Conservation (phyloP, 2,329 filamentous ascomycete species). For the Alternaria longipes region DNA sequence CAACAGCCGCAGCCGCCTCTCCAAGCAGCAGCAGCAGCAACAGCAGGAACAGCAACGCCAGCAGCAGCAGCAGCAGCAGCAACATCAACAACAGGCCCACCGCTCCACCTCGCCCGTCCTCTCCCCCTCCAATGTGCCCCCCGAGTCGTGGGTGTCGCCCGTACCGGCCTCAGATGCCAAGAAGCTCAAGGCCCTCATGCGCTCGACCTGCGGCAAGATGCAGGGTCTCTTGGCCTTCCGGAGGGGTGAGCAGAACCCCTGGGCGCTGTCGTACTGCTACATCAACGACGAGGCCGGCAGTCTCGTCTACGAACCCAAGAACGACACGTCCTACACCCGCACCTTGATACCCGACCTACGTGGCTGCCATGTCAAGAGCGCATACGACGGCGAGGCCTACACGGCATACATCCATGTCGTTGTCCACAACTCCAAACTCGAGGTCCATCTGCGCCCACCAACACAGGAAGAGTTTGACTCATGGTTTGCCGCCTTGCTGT, state of each 20-base stretch:
- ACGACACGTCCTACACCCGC: conserved; percentile 68
- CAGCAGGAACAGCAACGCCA: neutral
- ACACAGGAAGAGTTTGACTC: conserved; percentile 74
- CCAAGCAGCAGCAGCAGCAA: conserved; percentile 37
- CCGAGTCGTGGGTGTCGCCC: conserved; percentile 51
- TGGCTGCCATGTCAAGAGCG: conserved; percentile 72
- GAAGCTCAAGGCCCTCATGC: conserved; percentile 79
- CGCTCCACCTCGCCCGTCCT: conserved; percentile 28
- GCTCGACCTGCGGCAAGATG: conserved; percentile 79
- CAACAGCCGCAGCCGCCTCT: conserved; percentile 41
- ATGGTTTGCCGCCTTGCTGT: conserved; percentile 82
- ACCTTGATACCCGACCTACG: conserved; percentile 77
- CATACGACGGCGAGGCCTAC: conserved; percentile 58
- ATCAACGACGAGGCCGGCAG: conserved; percentile 80
- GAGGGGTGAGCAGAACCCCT: conserved; percentile 66
- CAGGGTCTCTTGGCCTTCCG: conserved; percentile 79
- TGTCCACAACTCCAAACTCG: conserved; percentile 63
- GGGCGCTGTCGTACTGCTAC: conserved; percentile 77
- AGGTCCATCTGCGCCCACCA: conserved; percentile 72
- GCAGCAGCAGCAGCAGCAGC: neutral
- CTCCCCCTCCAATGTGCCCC: conserved; percentile 37
- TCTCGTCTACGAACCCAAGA: conserved; percentile 77
- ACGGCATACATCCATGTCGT: conserved; percentile 62
- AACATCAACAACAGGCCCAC: neutral
- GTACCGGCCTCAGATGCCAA: conserved; percentile 72